These are phyloP conservation scores for Saprolegnia parasitica DNA, from an alignment of 352 stramenopile genomes.

Conservation along the genomic window DNA sequence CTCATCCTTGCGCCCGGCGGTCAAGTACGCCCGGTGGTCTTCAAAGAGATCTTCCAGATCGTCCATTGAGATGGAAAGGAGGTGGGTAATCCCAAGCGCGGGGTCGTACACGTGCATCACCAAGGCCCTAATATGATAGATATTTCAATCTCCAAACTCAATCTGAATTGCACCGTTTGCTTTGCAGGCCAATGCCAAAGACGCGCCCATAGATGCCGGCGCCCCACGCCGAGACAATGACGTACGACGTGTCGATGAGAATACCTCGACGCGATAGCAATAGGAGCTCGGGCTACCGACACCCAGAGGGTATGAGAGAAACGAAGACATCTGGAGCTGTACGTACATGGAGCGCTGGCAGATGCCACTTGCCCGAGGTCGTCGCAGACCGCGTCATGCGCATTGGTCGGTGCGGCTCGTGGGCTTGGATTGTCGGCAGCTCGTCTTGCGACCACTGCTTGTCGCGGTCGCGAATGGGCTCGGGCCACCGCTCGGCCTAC, in stretches of 20 bases:
- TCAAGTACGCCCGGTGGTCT: conserved; percentile 39
- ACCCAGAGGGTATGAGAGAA: not conserved
- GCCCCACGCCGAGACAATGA: conserved; percentile 52
- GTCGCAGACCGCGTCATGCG: conserved; percentile 43
- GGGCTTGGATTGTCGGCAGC: conserved; percentile 38
- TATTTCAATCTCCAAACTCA: not conserved
- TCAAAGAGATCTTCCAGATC: conserved; percentile 58
- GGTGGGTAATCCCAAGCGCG: conserved; percentile 32
- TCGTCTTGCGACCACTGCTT: conserved; percentile 57
- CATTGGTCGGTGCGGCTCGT: conserved; percentile 5
- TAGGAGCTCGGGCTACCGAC: not conserved
- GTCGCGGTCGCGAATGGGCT: conserved; percentile 53
- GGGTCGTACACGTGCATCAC: conserved; percentile 56
- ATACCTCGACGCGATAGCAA: conserved; percentile 33
- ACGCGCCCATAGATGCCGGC: conserved; percentile 53
- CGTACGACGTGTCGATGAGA: conserved; percentile 60
- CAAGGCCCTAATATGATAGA: conserved; percentile 34
- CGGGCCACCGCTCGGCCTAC: conserved; percentile 44
- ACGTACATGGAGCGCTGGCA: conserved; percentile 40
- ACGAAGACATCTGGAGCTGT: too few relatives aligned
- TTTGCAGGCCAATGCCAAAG: conserved; percentile 45
- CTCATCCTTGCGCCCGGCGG: conserved; percentile 47
- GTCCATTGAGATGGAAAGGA: conserved; percentile 41
- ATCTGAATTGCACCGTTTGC: conserved; percentile 22
- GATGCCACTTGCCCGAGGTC: conserved; percentile 48